A percentile compares a stretch with the other conserved stretches of the same genome.
These are phyloP conservation scores for Durio zibethinus DNA, from an alignment of 345 rosid genomes.

Conservation along the genomic window DNA sequence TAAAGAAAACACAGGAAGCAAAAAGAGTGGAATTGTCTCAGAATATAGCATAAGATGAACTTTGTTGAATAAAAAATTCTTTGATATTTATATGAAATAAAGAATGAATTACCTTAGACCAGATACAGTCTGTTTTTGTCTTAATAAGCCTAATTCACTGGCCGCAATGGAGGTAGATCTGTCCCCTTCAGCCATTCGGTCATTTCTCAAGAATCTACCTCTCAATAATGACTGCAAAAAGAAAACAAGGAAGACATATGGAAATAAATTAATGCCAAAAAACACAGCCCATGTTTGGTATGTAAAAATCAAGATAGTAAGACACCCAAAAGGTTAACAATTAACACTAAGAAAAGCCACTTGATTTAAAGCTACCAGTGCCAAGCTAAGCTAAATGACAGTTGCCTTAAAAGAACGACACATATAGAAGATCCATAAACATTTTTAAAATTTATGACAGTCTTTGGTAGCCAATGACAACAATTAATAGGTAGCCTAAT, in stretches of 20 bases:
- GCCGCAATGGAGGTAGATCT: slow-evolving; percentile 67
- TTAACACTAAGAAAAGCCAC: not conserved
- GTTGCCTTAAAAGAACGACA: not conserved
- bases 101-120: slow-evolving; percentile 64
- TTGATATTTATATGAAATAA: not conserved
- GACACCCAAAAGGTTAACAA: not conserved
- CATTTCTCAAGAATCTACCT: slow-evolving; percentile 93
- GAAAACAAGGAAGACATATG: slow-evolving; percentile 6
- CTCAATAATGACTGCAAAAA: slow-evolving; percentile 72
- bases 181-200: slow-evolving; percentile 44
- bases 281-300: not conserved
- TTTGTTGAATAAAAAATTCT: not conserved
- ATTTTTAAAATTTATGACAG: not conserved
- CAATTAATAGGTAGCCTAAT: not conserved
- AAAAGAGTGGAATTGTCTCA: not conserved
- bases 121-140: slow-evolving; percentile 86
- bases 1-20: not conserved
- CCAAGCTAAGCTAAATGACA: not conserved
- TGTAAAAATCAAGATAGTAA: not conserved
- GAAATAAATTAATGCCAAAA: not conserved
- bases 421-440: not conserved
- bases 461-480: not conserved
- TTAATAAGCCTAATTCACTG: slow-evolving; percentile 80
- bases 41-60: not conserved
- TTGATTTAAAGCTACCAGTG: not conserved